Evolutionary conservation across 495 filamentous ascomycete genomes (phyloP), one percentile per base, ranked within the genome.

Genomic region (Podospora pseudopauciseta): DNA sequence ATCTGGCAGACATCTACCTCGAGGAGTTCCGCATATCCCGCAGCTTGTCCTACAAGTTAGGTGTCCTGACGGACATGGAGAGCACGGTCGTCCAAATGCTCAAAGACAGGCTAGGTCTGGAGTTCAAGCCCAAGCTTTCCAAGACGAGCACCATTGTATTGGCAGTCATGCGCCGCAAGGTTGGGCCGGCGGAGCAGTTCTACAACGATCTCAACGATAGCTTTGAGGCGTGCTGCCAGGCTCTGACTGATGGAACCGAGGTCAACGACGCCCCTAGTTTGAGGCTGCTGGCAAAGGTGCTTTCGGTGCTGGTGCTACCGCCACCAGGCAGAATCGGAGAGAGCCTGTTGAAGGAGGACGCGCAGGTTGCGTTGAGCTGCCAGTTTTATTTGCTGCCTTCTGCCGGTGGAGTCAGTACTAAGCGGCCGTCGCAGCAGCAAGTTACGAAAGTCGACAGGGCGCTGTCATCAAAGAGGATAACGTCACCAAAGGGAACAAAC

Each of bases 111-210:
- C 55, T 66, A 0, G 64, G 64, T 6, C 34, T 66, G 6, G 64
- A 66, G 55, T 66, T 66, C 55, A 57, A 66, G 23, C 64, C 64
- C 11, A 34, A 60, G 30, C 64, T 57, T n/a, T 66, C 64, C 3
- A 32, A 20, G 55, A 57, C 54, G 1, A 66, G 55, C 55, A 49
- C 39, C 39, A 49, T 57, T 1, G 15, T 55, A 7, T 28, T 66
- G 64, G 64, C 64, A 5, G n/a, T 60, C 26, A 66, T 66, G 64
- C 54, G 64, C 15, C 64, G 64, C 23, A 57, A 59, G 18, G 26
- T 66, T 7, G 64, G 64, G 13, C 54, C 64, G 5, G 64, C 64
- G 26, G 54, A 66, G 23, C 11, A 27, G 2, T 66, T 66, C 55
- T 66, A 58, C 64, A 9, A 20, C 3, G 53, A 23, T 15, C 16